These are phyloP conservation scores for Yamadazyma dushanensis DNA, from an alignment of 1,139 yeast species.

Conservation along the genomic window DNA sequence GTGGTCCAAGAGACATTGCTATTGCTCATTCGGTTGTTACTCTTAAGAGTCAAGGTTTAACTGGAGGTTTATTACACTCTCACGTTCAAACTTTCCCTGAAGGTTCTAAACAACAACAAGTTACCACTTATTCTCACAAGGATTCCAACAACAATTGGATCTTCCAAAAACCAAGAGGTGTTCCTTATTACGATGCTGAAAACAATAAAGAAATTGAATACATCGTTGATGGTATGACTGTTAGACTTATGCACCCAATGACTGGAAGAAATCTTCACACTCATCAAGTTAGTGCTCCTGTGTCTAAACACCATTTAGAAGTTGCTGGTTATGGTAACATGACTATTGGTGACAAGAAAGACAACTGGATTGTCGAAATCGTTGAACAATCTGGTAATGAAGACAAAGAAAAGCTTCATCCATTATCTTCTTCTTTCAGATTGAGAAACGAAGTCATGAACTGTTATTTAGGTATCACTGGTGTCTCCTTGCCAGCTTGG, in stretches of 20 bases:
- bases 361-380: slow-evolving; percentile 91
- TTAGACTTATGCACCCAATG: slow-evolving; percentile 75
- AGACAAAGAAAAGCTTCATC: slow-evolving; percentile 69
- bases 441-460: slow-evolving; percentile 64
- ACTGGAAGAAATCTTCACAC: slow-evolving; percentile 93
- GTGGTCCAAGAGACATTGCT: slow-evolving; percentile 88
- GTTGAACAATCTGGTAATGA: slow-evolving; percentile 76
- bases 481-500: slow-evolving; percentile 86
- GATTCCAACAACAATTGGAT: slow-evolving; percentile 91
- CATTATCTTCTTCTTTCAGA: slow-evolving; percentile 84
- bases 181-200: slow-evolving; percentile 52
- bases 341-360: slow-evolving; percentile 86
- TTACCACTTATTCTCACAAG: slow-evolving; percentile 90
- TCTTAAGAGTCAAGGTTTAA: slow-evolving; percentile 84
- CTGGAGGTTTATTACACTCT: slow-evolving; percentile 92
- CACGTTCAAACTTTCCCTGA: slow-evolving; percentile 92
- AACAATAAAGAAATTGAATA: slow-evolving; percentile 56
- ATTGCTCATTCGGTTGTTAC: slow-evolving; percentile 77
- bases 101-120: slow-evolving; percentile 95
- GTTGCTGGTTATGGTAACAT: slow-evolving; percentile 92
- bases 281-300: slow-evolving; percentile 80
- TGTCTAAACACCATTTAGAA: slow-evolving; percentile 69
- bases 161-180: slow-evolving; percentile 71
- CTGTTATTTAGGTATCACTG: slow-evolving; percentile 87
- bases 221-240: slow-evolving; percentile 68